These are phyloP conservation scores for Aaosphaeria pasadenensis DNA, from an alignment of 2,329 filamentous ascomycete species.

Conservation along the genomic window DNA sequence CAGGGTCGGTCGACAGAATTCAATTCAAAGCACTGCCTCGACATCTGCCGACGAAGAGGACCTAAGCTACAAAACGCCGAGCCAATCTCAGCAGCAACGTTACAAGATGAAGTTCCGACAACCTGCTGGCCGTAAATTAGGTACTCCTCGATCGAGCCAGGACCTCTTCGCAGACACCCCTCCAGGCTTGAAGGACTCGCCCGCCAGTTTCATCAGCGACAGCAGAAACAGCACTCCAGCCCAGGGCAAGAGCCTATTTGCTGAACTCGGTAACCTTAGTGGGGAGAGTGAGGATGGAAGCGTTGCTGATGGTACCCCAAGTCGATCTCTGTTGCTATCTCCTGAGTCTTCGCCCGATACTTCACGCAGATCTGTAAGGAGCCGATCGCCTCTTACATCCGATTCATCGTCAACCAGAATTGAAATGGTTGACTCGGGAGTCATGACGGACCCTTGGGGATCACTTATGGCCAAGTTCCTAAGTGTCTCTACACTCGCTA, in stretches of 20 bases:
- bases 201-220: slow-evolving; percentile 48
- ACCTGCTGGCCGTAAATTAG: slow-evolving; percentile 47
- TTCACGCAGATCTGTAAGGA: slow-evolving; percentile 14
- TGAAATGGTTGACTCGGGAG: slow-evolving; percentile 57
- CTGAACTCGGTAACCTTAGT: slow-evolving; percentile 80
- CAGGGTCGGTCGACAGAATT: slow-evolving; percentile 58
- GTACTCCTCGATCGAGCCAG: slow-evolving; percentile 58
- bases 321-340: slow-evolving; percentile 29
- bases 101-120: slow-evolving; percentile 72
- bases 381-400: slow-evolving; percentile 20
- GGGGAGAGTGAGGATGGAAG: slow-evolving; percentile 61
- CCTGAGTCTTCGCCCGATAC: slow-evolving; percentile 31
- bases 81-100: slow-evolving; percentile 61
- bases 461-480: slow-evolving; percentile 14
- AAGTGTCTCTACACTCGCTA: slow-evolving; percentile 8
- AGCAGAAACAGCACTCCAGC: slow-evolving; percentile 46
- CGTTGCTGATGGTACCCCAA: slow-evolving; percentile 33
- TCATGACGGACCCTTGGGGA: slow-evolving; percentile 62
- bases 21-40: slow-evolving; percentile 84
- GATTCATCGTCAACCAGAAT: slow-evolving; percentile 20
- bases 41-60: slow-evolving; percentile 76
- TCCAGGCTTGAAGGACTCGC: slow-evolving; percentile 53
- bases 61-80: slow-evolving; percentile 60
- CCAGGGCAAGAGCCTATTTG: slow-evolving; percentile 77
- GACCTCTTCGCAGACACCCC: slow-evolving; percentile 56